Conservation (phyloP, 1,284 basidiomycete genomes). For the Boletellus sp. region DNA sequence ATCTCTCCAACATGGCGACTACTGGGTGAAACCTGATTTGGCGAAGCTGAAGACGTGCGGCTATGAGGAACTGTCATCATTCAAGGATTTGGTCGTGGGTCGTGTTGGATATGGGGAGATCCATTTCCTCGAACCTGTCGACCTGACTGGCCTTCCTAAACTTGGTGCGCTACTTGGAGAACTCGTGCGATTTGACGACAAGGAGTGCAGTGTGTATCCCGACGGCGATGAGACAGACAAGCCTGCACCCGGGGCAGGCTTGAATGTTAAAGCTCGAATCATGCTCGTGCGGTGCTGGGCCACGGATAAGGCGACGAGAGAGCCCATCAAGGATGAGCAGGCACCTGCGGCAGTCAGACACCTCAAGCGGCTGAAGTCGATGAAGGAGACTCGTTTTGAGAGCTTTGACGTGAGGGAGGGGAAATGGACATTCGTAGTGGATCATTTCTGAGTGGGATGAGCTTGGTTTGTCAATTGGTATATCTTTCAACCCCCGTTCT, state of each 20-base stretch:
- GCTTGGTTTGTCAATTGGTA: background rate
- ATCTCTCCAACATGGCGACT: constrained; percentile 76
- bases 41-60: constrained; percentile 65
- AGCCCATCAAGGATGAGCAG: constrained; percentile 82
- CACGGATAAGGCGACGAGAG: constrained; percentile 86
- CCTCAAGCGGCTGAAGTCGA: constrained; percentile 79
- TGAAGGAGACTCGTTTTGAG: constrained; percentile 86
- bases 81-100: constrained; percentile 80
- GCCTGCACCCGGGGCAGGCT: constrained; percentile 76
- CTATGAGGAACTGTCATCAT: constrained; percentile 69
- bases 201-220: constrained; percentile 92
- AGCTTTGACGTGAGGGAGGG: constrained; percentile 78
- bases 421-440: constrained; percentile 91
- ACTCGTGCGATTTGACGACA: constrained; percentile 85
- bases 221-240: constrained; percentile 80
- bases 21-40: constrained; percentile 82
- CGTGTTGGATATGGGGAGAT: constrained; percentile 90
- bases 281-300: constrained; percentile 84
- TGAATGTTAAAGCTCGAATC: constrained; percentile 87
- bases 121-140: constrained; percentile 87
- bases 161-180: constrained; percentile 84
- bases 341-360: constrained; percentile 77
- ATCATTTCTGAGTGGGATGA: constrained; percentile 68
- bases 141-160: constrained; percentile 82
- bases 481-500: background rate